Percentiles rank a stretch among this genome's conserved stretches.
Conservation (phyloP, 345 rosid species). For the Linum lewisii region DNA sequence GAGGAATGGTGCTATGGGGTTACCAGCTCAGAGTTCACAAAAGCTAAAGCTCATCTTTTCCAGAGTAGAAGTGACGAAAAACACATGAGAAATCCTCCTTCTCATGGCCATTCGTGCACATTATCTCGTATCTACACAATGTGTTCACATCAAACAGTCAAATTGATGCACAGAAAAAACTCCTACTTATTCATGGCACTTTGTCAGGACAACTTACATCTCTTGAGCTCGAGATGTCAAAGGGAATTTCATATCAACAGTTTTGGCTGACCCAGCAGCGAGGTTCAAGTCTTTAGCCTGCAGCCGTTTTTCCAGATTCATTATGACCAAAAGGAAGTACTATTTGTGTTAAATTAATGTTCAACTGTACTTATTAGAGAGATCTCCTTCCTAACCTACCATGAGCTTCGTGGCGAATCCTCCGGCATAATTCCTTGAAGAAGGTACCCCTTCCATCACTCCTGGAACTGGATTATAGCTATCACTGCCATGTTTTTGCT, state of each 20-base stretch:
- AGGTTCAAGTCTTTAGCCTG: conserved; percentile 86
- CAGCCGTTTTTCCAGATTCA: conserved; percentile 10
- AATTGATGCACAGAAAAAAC: background rate
- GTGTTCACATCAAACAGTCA: conserved; percentile 1
- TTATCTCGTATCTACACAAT: conserved; percentile 47
- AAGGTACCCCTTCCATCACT: conserved; percentile 88
- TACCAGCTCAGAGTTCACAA: background rate
- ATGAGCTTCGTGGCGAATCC: conserved; percentile 81
- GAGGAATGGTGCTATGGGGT: too few species aligned
- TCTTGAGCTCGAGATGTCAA: conserved; percentile 46
- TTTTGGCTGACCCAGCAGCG: conserved; percentile 58
- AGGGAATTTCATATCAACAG: conserved; percentile 40
- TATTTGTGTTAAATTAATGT: too few species aligned
- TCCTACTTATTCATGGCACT: background rate
- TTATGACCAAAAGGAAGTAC: background rate
- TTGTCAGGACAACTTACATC: conserved; percentile 43
- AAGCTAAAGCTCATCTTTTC: conserved; percentile 30
- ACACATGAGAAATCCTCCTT: conserved; percentile 73
- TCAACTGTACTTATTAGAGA: background rate
- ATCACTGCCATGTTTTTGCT: conserved; percentile 43
- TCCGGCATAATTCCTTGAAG: conserved; percentile 66
- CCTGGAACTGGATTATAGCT: conserved; percentile 94
- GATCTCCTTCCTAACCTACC: conserved; percentile 30
- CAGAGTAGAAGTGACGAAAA: conserved; percentile 63
- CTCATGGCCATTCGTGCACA: conserved; percentile 63